Conservation (phyloP, 176 grass and related monocot species). For the Thalia dealbata region DNA sequence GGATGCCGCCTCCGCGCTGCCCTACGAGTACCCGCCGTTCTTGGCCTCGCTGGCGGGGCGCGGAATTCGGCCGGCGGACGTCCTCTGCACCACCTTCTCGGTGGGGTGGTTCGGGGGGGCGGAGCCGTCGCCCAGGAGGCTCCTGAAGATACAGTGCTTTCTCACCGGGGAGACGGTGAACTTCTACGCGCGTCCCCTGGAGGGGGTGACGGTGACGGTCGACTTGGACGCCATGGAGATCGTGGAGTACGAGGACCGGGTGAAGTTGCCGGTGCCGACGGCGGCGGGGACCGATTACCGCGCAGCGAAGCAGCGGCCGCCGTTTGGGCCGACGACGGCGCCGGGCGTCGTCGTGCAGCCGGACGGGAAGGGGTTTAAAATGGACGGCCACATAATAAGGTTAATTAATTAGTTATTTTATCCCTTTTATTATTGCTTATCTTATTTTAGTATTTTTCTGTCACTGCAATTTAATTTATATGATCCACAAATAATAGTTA, state of each 20-base stretch:
- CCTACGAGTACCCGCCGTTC: constrained; percentile 38
- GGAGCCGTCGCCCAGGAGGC: constrained; percentile 4
- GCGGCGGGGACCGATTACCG: constrained; percentile 56
- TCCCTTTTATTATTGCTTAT: too few species aligned
- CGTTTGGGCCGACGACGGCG: constrained; percentile 16
- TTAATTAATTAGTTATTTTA: not conserved
- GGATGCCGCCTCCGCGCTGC: constrained; percentile 23
- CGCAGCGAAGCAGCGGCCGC: constrained; percentile 15
- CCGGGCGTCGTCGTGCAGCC: constrained; percentile 30
- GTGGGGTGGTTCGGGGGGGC: constrained; percentile 49
- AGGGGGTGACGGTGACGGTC: constrained; percentile 51
- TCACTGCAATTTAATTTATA: too few species aligned
- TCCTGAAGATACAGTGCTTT: constrained; percentile 46
- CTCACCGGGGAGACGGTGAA: constrained; percentile 38
- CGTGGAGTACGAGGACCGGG: constrained; percentile 42
- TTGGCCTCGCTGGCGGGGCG: constrained; percentile 29
- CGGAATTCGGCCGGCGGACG: constrained; percentile 33
- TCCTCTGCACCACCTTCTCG: constrained; percentile 36
- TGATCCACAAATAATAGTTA: too few species aligned
- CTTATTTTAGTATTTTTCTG: too few species aligned
- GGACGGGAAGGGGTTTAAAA: constrained; percentile 35
- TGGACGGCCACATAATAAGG: constrained; percentile 46
- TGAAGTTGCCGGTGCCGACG: constrained; percentile 35
- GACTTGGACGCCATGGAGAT: constrained; percentile 65
- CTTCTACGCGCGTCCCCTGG: constrained; percentile 47